A percentile compares a stretch with the other conserved stretches of the same genome.
These are phyloP conservation scores for Aurantiochytrium sp. DNA, from an alignment of 108 stramenopile genomes.

Conservation along the genomic window DNA sequence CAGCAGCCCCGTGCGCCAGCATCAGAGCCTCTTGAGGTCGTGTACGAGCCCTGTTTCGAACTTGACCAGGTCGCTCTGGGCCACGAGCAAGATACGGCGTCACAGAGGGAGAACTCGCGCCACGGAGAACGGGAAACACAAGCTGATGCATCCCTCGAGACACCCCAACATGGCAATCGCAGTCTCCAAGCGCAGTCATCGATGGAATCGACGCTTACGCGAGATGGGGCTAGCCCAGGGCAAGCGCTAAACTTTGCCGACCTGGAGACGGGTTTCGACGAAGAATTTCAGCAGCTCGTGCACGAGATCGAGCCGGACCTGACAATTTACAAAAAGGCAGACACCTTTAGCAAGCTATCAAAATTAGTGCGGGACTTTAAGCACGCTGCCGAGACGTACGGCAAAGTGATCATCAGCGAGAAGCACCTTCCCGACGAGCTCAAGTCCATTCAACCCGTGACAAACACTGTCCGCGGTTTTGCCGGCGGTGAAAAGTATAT, in stretches of 20 bases:
- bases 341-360: neutral
- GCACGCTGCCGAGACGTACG: neutral
- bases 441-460: neutral
- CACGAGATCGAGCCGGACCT: neutral
- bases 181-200: neutral
- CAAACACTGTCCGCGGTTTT: neutral
- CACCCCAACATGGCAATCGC: too few relatives aligned
- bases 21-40: too few relatives aligned
- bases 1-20: too few relatives aligned
- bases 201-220: neutral
- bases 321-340: neutral
- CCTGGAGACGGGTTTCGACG: neutral
- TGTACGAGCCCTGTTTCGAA: too few relatives aligned
- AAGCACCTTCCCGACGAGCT: neutral
- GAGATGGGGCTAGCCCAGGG: neutral
- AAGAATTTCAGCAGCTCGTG: neutral
- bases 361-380: neutral
- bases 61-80: too few relatives aligned
- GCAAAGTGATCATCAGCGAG: neutral
- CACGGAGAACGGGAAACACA: too few relatives aligned
- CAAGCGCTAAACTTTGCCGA: neutral
- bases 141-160: too few relatives aligned
- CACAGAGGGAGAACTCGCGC: too few relatives aligned
- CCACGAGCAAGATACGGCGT: too few relatives aligned
- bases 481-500: constrained; percentile 11